Evolutionary conservation across 73 alveolate genomes (phyloP), one percentile per base, ranked within the genome.

Genomic region (Symbiodinium natans): DNA sequence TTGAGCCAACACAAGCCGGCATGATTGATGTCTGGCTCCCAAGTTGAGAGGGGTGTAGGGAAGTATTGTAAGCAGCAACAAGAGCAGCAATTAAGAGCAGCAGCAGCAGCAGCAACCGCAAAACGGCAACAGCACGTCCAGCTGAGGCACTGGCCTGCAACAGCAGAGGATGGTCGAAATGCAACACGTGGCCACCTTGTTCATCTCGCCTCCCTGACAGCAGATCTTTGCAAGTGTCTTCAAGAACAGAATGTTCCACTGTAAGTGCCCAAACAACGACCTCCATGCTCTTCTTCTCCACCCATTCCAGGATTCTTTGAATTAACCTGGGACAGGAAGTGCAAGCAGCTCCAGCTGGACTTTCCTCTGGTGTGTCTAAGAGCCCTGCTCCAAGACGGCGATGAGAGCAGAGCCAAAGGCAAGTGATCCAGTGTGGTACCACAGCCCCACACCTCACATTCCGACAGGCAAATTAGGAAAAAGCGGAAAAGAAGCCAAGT

Each of bases 341-440:
- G 15, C 19, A 5, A 63, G 68, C 77, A 25, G 31, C 77, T 59
- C 34, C 77, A 17, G 34, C 77, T 13, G 59, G 59, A 6, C 59
- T 46, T 9, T 46, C 21, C 39, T 27, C 77, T 63, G 17, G 9
- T 19, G 74, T 23, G 7, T 10, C 77, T 63, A 34, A 23, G 77
- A 1, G 15, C 34, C 36, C 77, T 27, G 41, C 88, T 90, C 87
- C 48, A 90, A 43, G 52, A 73, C 23, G 80, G 97, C 97, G 25
- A 90, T 90, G 56, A 90, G 38, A 68, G 97, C 87, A 6, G 97
- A 90, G 33, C 97, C 97, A 31, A 90, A 36, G 11, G 97, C 97
- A 36, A 90, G 52, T 0, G 97, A 90, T 23, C 97, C 97, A 1
- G 97, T n/a, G n/a, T 90, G 97, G 87, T 90, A 90, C 84, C 84